These are phyloP conservation scores for Pichia pseudocactophila DNA, from an alignment of 805 yeast species.

Conservation along the genomic window DNA sequence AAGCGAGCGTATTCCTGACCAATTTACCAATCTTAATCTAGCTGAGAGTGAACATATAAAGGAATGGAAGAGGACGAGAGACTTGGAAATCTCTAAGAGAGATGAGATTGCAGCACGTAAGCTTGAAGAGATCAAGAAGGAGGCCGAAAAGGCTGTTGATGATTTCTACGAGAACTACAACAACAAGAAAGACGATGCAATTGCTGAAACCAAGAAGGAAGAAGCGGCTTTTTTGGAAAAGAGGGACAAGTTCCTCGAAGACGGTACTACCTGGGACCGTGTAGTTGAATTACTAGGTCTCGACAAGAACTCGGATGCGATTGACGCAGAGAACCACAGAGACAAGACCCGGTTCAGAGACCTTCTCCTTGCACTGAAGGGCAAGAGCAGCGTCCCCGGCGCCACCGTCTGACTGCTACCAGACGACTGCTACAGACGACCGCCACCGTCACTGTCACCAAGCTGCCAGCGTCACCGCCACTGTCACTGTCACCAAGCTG, in stretches of 20 bases:
- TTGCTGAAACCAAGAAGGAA: slow-evolving; percentile 54
- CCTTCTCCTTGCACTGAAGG: slow-evolving; percentile 43
- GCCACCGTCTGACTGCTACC: slow-evolving; percentile 31
- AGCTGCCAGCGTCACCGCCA: no score
- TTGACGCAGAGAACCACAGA: slow-evolving; percentile 28
- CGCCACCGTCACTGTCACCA: no score
- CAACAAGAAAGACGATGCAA: slow-evolving; percentile 63
- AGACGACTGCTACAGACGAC: no score
- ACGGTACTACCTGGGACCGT: slow-evolving; percentile 48
- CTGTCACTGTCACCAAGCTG: no score
- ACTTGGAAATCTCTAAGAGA: slow-evolving; percentile 67
- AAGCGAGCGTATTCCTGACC: slow-evolving; percentile 37
- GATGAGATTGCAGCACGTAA: slow-evolving; percentile 62
- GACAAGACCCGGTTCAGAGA: slow-evolving; percentile 48
- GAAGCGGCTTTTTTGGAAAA: slow-evolving; percentile 63
- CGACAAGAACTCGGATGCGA: slow-evolving; percentile 28
- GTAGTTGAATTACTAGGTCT: slow-evolving; percentile 37
- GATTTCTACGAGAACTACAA: slow-evolving; percentile 90
- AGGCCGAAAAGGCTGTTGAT: slow-evolving; percentile 78
- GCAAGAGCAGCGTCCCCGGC: slow-evolving; percentile 47
- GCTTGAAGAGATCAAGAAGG: slow-evolving; percentile 56
- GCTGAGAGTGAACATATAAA: slow-evolving; percentile 50
- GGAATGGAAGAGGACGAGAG: slow-evolving; percentile 80
- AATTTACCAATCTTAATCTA: slow-evolving; percentile 28
- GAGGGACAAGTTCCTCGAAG: slow-evolving; percentile 55